Evolutionary conservation across 331 rosid genomes (phyloP).

Genomic region (Spiraea crenata): DNA sequence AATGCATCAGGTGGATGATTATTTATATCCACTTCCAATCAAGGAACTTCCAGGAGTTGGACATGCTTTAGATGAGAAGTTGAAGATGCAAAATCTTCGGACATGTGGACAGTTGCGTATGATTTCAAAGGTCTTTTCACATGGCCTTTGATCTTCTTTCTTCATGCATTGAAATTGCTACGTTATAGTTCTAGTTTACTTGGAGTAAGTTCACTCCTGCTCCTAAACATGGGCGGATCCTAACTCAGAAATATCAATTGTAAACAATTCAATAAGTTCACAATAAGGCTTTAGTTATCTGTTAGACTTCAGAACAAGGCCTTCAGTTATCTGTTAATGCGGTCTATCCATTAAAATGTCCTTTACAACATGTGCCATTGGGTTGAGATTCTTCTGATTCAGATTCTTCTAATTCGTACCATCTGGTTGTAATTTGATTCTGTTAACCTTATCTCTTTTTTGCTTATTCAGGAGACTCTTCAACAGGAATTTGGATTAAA

Average conservation of each 20-base stretch:
- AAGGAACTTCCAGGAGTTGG: constrained; percentile 92
- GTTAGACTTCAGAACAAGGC: not conserved
- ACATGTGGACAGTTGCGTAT: constrained; percentile 73
- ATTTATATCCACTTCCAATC: constrained; percentile 70
- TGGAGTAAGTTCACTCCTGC: not conserved
- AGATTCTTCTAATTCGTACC: not conserved
- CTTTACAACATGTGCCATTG: not conserved
- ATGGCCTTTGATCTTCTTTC: constrained; percentile 15
- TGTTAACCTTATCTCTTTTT: constrained; percentile 18
- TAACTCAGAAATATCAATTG: not conserved
- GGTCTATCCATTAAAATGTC: not conserved
- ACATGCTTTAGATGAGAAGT: constrained; percentile 63
- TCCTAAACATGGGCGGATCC: constrained; percentile 7
- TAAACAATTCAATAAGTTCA: no score
- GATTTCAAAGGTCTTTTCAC: constrained; percentile 65
- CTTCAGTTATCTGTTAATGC: not conserved
- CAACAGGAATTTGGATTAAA: constrained; percentile 80
- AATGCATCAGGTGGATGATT: constrained; percentile 64
- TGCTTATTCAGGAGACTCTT: constrained; percentile 62
- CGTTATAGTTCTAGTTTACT: constrained; percentile 4
- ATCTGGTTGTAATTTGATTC: not conserved
- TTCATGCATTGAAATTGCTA: constrained; percentile 20
- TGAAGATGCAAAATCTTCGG: constrained; percentile 60
- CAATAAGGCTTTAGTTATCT: no score
- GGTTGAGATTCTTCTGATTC: constrained; percentile 8